Conservation (phyloP, 352 stramenopile species). For the Pythium phragmiticola region DNA sequence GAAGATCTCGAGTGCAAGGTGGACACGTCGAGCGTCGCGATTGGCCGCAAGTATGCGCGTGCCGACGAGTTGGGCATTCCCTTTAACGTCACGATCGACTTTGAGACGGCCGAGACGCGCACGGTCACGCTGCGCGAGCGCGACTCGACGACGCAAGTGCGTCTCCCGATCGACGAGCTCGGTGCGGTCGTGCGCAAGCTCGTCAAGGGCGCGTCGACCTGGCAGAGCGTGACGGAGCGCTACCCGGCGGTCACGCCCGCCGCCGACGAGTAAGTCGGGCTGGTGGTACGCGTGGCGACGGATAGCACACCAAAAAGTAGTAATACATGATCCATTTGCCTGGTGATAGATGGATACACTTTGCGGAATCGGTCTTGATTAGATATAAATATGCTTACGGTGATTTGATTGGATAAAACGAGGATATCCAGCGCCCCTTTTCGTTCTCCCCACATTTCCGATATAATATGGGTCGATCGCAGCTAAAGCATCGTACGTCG, state of each 20-base stretch:
- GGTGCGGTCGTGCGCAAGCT: conserved; percentile 82
- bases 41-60: conserved; percentile 96
- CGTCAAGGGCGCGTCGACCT: conserved; percentile 81
- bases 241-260: conserved; percentile 74
- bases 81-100: conserved; percentile 99
- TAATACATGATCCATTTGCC: not conserved
- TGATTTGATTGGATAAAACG: conserved; percentile 11
- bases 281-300: not conserved
- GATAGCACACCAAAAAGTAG: not conserved
- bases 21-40: conserved; percentile 94
- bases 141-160: conserved; percentile 96
- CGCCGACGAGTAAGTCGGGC: conserved; percentile 18
- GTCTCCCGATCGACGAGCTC: conserved; percentile 87
- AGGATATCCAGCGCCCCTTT: not conserved
- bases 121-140: conserved; percentile 98
- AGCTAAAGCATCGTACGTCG: conserved; percentile 63
- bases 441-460: not conserved
- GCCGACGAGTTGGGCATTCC: conserved; percentile 98
- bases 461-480: conserved; percentile 60
- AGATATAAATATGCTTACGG: not conserved
- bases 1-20: conserved; percentile 88
- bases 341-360: not conserved
- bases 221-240: conserved; percentile 74
- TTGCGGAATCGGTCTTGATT: not conserved
- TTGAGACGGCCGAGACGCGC: conserved; percentile 90